Evolutionary conservation across 2,329 filamentous ascomycete genomes (phyloP), one percentile per base, ranked within the genome.

Genomic region (Aspergillus pseudoviridinutans): DNA sequence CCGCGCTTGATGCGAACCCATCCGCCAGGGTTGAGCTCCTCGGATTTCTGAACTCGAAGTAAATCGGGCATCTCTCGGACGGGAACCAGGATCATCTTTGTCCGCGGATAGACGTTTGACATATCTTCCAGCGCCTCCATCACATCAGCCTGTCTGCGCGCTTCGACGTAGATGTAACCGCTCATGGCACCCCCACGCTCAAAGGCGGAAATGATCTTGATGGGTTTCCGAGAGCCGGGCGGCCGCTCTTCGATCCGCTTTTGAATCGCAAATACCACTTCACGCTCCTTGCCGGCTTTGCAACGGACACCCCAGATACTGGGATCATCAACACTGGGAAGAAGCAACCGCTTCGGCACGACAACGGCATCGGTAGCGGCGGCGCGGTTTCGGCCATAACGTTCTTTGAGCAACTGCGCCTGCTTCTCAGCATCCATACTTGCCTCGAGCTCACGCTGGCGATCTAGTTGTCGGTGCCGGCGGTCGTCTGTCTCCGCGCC

Each of bases 1-100:
- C 87, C 83, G 54, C 90, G 85, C 71, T 87, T 88, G 62, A 97
- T 86, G 62, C 94, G 91, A 53, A 97, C 93, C 84, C 94, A 99
- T 41, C 91, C 91, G 62, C 93, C 93, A 9, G 89, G 89, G 66
- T 94, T 87, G 35, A 99, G 80, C 27, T 87, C 87, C 50, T 92
- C 90, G 2, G 89, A 93, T 78, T 96, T 96, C 59, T 86, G 87
- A 28, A 96, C 91, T 53, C 92, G 87, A 20, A 99, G 82, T n/a
- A 99, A 83, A 75, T 97, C 94, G 1, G 94, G 93, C 87, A 97
- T 96, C 75, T 99, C 94, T 74, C 96, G 96, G 68, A 97, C 92
- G 51, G 94, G 91, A 46, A 99, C 91, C 53, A 97, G 80, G 49
- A 92, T 85, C 78, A 94, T 88, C 75, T 92, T 94, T 28, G 86